Percentiles rank a stretch among this genome's conserved stretches.
Conservation (phyloP, 805 yeast genomes). For the Vanderwaltozyma yarrowii region DNA sequence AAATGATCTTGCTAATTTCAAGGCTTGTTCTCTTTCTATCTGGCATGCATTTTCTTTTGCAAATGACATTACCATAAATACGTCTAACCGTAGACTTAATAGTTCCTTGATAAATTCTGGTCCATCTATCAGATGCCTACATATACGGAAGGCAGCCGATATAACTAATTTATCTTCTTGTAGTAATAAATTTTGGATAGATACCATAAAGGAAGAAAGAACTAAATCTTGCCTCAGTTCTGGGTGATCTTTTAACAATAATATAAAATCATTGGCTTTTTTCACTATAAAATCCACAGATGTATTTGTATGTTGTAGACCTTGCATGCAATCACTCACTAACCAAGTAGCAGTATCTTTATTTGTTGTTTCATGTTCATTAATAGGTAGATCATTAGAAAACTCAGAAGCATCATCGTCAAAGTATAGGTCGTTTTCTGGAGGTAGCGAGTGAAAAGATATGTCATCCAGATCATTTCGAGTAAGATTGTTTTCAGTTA, state of each 20-base stretch:
- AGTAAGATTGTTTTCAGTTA: not conserved
- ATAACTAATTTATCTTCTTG: slow-evolving; percentile 51
- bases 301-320: slow-evolving; percentile 21
- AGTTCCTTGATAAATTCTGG: slow-evolving; percentile 45
- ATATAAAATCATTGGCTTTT: slow-evolving; percentile 57
- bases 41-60: slow-evolving; percentile 44
- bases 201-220: slow-evolving; percentile 43
- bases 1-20: slow-evolving; percentile 57
- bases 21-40: slow-evolving; percentile 66
- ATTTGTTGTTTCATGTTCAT: slow-evolving; percentile 2
- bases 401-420: not conserved
- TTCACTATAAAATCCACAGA: slow-evolving; percentile 29
- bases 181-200: slow-evolving; percentile 50
- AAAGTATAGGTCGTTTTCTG: not conserved
- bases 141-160: slow-evolving; percentile 66
- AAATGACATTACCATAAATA: slow-evolving; percentile 53
- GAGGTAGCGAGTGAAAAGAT: not conserved
- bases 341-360: slow-evolving; percentile 29
- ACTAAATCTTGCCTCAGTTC: slow-evolving; percentile 54
- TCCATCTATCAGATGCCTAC: slow-evolving; percentile 53
- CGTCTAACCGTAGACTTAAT: slow-evolving; percentile 46
- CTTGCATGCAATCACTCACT: slow-evolving; percentile 27
- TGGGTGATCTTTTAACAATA: slow-evolving; percentile 46
- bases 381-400: not conserved
- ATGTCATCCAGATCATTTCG: not conserved